Percentiles rank a stretch among this genome's conserved stretches.
phyloP scores from a whole-genome alignment of 805 yeast genomes.

The Nakazawaea pomicola region DNA sequence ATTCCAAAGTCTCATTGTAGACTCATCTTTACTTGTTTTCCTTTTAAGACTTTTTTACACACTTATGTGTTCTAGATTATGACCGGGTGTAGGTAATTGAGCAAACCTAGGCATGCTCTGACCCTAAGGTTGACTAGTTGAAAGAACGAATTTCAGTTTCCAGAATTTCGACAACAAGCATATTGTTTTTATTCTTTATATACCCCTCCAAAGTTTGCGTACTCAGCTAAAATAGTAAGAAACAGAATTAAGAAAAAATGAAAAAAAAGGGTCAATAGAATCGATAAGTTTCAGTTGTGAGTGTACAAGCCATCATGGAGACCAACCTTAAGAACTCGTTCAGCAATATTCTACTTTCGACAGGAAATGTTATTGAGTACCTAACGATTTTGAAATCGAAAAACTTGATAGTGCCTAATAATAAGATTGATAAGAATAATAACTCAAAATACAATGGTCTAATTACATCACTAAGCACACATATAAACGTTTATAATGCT shows the following conservation, averaged over 20 bases:
- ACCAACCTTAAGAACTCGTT: slow-evolving; percentile 10
- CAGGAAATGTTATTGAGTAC: slow-evolving; percentile 11
- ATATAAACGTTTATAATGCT: slow-evolving; percentile 8
- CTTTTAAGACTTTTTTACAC: too few species aligned
- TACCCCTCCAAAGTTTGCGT: too few species aligned
- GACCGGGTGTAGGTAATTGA: too few species aligned
- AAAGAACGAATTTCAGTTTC: too few species aligned
- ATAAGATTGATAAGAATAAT: slow-evolving; percentile 6
- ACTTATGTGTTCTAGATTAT: too few species aligned
- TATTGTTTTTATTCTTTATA: too few species aligned
- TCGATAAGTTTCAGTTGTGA: background rate
- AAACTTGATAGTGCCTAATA: slow-evolving; percentile 13
- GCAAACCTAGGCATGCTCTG: too few species aligned
- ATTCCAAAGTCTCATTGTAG: too few species aligned
- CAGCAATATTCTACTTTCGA: slow-evolving; percentile 9
- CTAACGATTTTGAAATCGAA: slow-evolving; percentile 10
- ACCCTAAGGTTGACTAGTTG: too few species aligned
- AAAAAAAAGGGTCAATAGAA: slow-evolving; percentile 14
- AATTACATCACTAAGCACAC: slow-evolving; percentile 1
- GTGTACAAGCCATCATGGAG: slow-evolving; percentile 4
- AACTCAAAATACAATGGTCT: slow-evolving; percentile 8
- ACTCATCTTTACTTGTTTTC: too few species aligned
- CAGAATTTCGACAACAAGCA: too few species aligned
- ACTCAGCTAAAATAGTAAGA: too few species aligned
- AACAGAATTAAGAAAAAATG: slow-evolving; percentile 36